Conservation (phyloP, 2,329 filamentous ascomycete species). For the Emericellopsis cladophorae region DNA sequence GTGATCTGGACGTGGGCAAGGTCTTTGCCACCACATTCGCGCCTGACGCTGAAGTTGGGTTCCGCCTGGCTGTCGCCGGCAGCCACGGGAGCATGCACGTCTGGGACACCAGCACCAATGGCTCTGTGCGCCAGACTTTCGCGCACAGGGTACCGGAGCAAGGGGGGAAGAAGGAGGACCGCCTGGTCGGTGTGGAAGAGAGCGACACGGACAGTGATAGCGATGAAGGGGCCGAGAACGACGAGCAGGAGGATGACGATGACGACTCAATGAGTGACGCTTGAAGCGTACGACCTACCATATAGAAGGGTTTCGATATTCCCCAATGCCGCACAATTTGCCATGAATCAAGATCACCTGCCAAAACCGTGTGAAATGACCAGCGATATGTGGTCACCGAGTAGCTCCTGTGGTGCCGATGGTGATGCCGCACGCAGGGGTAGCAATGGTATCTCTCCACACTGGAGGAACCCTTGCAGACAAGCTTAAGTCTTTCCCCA, state of each 20-base stretch:
- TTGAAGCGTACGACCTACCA: constrained; percentile 11
- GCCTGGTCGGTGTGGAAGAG: constrained; percentile 60
- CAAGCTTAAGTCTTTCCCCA: too few relatives aligned
- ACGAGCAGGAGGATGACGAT: constrained; percentile 31
- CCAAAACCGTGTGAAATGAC: too few relatives aligned
- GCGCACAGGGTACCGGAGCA: constrained; percentile 49
- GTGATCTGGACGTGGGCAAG: constrained; percentile 87
- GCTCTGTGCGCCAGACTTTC: constrained; percentile 73
- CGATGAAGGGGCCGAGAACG: constrained; percentile 35
- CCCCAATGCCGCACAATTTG: background rate
- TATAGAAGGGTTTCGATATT: background rate
- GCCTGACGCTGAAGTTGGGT: constrained; percentile 80
- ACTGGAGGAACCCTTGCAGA: too few relatives aligned
- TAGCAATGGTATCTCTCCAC: too few relatives aligned
- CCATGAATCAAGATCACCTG: too few relatives aligned
- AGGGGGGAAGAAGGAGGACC: constrained; percentile 52
- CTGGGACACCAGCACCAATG: constrained; percentile 94
- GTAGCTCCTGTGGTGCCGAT: too few relatives aligned
- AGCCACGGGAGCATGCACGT: constrained; percentile 88
- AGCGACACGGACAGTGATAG: constrained; percentile 55
- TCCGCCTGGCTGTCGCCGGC: constrained; percentile 83
- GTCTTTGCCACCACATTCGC: constrained; percentile 87
- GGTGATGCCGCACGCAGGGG: too few relatives aligned
- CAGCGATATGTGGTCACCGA: too few relatives aligned
- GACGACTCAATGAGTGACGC: constrained; percentile 43